These are phyloP conservation scores for Pyricularia grisea DNA, from an alignment of 2,329 filamentous ascomycete genomes.

Conservation along the genomic window DNA sequence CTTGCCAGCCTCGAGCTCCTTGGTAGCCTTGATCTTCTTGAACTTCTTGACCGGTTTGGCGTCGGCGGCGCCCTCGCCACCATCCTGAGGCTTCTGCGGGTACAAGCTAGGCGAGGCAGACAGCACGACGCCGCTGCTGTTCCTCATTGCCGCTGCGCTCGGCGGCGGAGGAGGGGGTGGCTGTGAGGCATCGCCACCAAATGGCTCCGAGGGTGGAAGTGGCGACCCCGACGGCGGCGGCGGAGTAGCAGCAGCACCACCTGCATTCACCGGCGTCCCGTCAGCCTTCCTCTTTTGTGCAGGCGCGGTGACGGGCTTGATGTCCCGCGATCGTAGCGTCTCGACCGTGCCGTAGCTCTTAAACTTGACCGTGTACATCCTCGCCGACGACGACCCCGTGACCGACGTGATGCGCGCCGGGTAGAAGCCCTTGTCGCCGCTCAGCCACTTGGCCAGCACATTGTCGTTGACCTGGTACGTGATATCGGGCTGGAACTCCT, in stretches of 20 bases:
- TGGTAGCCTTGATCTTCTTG: conserved; percentile 86
- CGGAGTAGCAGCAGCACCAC: conserved; percentile 32
- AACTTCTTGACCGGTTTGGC: conserved; percentile 72
- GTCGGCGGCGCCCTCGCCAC: conserved; percentile 49
- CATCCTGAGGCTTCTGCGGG: conserved; percentile 38
- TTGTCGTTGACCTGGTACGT: conserved; percentile 81
- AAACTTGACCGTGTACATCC: conserved; percentile 92
- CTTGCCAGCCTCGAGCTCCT: conserved; percentile 84
- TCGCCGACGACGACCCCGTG: conserved; percentile 82
- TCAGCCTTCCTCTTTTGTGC: conserved; percentile 81
- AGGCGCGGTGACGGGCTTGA: conserved; percentile 45
- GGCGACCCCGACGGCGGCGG: conserved; percentile 23
- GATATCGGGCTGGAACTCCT: conserved; percentile 46
- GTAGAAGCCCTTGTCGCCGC: conserved; percentile 85
- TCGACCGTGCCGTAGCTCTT: conserved; percentile 83
- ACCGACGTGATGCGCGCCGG: conserved; percentile 88
- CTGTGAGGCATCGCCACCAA: conserved; percentile 30
- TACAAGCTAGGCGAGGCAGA: conserved; percentile 50
- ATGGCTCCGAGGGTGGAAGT: conserved; percentile 19
- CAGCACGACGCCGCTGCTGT: conserved; percentile 37
- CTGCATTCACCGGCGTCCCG: conserved; percentile 43
- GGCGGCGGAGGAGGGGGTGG: conserved; percentile 21
- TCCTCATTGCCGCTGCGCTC: conserved; percentile 8
- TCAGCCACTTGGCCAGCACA: conserved; percentile 83
- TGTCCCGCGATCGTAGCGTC: conserved; percentile 72